Evolutionary conservation across 768 basidiomycete species (phyloP).

Genomic region (Pisolithus microcarpus): DNA sequence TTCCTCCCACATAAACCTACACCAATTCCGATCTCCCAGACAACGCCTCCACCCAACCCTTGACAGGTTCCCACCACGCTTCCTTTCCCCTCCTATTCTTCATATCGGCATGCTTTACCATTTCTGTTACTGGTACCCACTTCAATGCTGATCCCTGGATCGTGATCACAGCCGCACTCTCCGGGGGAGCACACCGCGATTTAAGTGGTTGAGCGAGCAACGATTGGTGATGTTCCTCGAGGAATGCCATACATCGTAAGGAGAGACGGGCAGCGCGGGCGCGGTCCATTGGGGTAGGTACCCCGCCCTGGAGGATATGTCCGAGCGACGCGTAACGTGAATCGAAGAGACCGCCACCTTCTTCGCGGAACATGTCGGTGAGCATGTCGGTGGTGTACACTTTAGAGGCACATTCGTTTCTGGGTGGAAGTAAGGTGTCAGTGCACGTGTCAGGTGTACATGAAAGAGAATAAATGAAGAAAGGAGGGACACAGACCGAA

Average conservation of each 20-base stretch:
- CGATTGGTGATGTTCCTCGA: constrained; percentile 69
- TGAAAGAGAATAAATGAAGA: neutral
- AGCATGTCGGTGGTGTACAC: constrained; percentile 91
- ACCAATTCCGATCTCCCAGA: constrained; percentile 57
- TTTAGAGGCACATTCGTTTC: constrained; percentile 78
- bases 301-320: constrained; percentile 93
- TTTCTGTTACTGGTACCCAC: constrained; percentile 80
- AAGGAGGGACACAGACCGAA: constrained; percentile 50
- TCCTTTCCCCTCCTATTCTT: constrained; percentile 74
- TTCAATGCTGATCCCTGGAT: constrained; percentile 76
- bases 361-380: constrained; percentile 91
- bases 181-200: constrained; percentile 46
- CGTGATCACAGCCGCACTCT: constrained; percentile 84
- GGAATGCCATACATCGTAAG: constrained; percentile 88
- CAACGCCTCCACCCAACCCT: constrained; percentile 66
- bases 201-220: constrained; percentile 47
- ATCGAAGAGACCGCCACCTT: constrained; percentile 89
- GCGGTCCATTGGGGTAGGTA: constrained; percentile 92
- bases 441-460: neutral
- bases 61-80: constrained; percentile 71
- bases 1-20: constrained; percentile 7
- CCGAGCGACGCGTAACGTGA: constrained; percentile 93
- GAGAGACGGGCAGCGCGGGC: constrained; percentile 85
- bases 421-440: constrained; percentile 21
- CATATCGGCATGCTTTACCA: constrained; percentile 86